Conservation (phyloP, 805 yeast species). For the Yamadazyma kitorensis region DNA sequence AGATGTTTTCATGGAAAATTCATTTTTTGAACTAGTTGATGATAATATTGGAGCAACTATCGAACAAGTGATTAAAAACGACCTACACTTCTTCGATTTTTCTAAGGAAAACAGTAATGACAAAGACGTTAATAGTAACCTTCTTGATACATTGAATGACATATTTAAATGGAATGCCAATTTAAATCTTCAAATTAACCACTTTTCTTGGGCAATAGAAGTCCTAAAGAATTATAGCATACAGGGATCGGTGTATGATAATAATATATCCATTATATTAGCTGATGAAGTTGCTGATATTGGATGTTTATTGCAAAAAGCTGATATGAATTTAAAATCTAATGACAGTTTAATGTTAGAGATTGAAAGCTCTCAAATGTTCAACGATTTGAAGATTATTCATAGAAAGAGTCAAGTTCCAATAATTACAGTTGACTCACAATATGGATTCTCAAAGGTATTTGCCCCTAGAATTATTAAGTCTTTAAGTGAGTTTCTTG, state of each 20-base stretch:
- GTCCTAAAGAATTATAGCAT: conserved; percentile 16
- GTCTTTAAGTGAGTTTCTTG: conserved; percentile 16
- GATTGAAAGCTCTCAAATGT: conserved; percentile 25
- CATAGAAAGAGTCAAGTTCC: conserved; percentile 5
- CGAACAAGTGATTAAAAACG: conserved; percentile 3
- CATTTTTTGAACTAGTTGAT: conserved; percentile 5
- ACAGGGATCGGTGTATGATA: conserved; percentile 18
- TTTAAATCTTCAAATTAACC: conserved; percentile 16
- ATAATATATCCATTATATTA: conserved; percentile 14
- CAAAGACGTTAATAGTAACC: neutral
- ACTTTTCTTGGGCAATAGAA: conserved; percentile 19
- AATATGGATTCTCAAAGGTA: conserved; percentile 31
- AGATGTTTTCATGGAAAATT: conserved; percentile 8
- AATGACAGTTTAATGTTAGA: conserved; percentile 17
- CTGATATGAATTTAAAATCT: conserved; percentile 16
- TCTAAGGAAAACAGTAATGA: conserved; percentile 1
- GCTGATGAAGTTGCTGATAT: conserved; percentile 12
- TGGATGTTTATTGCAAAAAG: conserved; percentile 18
- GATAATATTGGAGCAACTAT: conserved; percentile 1
- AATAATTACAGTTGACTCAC: conserved; percentile 15
- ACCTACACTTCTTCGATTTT: conserved; percentile 10
- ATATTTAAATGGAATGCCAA: conserved; percentile 3
- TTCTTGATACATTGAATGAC: conserved; percentile 1
- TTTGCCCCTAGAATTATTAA: conserved; percentile 22
- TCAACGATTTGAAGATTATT: conserved; percentile 14